Conservation (phyloP, 2,329 filamentous ascomycete species). For the Aspergillus brasiliensis region DNA sequence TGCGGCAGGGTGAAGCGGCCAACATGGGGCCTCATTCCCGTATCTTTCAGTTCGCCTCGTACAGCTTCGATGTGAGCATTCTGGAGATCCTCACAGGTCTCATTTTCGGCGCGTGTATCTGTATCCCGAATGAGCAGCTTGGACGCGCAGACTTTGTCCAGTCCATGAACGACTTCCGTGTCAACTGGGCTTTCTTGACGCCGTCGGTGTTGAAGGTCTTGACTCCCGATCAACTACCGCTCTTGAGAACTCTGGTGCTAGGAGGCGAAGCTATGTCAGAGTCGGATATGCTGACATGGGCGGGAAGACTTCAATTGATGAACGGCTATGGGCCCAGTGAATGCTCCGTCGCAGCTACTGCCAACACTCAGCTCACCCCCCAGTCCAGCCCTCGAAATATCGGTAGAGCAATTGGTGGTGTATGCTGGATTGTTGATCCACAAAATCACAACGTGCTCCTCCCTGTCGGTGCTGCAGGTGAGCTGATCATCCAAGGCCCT, state of each 20-base stretch:
- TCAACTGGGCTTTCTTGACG: slow-evolving; percentile 40
- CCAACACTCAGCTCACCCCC: slow-evolving; percentile 8
- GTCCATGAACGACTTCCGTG: slow-evolving; percentile 38
- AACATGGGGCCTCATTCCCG: slow-evolving; percentile 10
- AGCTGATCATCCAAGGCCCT: slow-evolving; percentile 45
- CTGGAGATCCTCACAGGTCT: slow-evolving; percentile 12
- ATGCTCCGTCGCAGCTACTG: slow-evolving; percentile 3
- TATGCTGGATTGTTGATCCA: slow-evolving; percentile 16
- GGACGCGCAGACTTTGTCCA: slow-evolving; percentile 30
- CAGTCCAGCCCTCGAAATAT: slow-evolving; percentile 6
- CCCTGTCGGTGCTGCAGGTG: slow-evolving; percentile 44
- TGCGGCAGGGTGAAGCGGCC: not conserved
- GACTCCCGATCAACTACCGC: slow-evolving; percentile 33
- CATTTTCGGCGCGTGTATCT: slow-evolving; percentile 19
- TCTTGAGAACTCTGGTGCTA: slow-evolving; percentile 36
- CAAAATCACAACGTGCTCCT: slow-evolving; percentile 10
- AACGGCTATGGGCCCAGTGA: slow-evolving; percentile 29
- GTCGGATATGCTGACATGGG: slow-evolving; percentile 38
- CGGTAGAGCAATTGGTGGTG: slow-evolving; percentile 6
- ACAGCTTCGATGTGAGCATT: slow-evolving; percentile 19
- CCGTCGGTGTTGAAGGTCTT: slow-evolving; percentile 35
- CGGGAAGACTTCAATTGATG: slow-evolving; percentile 40
- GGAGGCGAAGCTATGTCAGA: slow-evolving; percentile 32
- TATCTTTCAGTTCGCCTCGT: slow-evolving; percentile 15
- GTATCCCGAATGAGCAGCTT: slow-evolving; percentile 16